Evolutionary conservation across 108 stramenopile genomes (phyloP).

Genomic region (Halocafeteria seosinensis): DNA sequence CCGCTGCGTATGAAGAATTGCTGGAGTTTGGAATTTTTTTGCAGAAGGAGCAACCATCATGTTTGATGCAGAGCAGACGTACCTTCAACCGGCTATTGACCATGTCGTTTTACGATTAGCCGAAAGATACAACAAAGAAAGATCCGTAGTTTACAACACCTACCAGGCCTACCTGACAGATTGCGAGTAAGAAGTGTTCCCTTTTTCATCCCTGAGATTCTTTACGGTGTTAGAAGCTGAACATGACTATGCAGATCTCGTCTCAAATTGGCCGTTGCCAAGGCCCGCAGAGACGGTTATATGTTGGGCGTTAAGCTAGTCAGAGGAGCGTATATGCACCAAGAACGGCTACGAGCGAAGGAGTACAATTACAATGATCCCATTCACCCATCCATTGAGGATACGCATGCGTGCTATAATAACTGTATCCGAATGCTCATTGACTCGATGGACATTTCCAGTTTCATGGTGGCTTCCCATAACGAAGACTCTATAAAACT

Average conservation of each 20-base stretch:
- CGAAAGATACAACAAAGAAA: constrained; percentile 43
- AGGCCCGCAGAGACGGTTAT: constrained; percentile 51
- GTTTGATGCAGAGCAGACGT: constrained; percentile 86
- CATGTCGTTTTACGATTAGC: constrained; percentile 53
- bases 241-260: too few relatives aligned
- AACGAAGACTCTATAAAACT: constrained; percentile 59
- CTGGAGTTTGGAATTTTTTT: too few relatives aligned
- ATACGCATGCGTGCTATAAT: constrained; percentile 64
- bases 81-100: constrained; percentile 92
- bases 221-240: too few relatives aligned
- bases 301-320: constrained; percentile 82
- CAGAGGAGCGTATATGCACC: constrained; percentile 89
- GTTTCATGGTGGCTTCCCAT: constrained; percentile 79
- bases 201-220: too few relatives aligned
- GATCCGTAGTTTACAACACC: constrained; percentile 55
- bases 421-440: constrained; percentile 5
- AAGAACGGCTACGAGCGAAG: constrained; percentile 57
- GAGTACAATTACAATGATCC: constrained; percentile 38
- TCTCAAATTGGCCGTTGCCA: constrained; percentile 59
- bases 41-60: constrained; percentile 58
- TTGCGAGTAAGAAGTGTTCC: constrained; percentile 37
- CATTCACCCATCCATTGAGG: constrained; percentile 56
- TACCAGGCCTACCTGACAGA: constrained; percentile 86
- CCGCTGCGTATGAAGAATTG: neutral
- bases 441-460: constrained; percentile 47